Base-by-base conservation (phyloP, 352 stramenopile species). In the Phytophthora rubi region DNA sequence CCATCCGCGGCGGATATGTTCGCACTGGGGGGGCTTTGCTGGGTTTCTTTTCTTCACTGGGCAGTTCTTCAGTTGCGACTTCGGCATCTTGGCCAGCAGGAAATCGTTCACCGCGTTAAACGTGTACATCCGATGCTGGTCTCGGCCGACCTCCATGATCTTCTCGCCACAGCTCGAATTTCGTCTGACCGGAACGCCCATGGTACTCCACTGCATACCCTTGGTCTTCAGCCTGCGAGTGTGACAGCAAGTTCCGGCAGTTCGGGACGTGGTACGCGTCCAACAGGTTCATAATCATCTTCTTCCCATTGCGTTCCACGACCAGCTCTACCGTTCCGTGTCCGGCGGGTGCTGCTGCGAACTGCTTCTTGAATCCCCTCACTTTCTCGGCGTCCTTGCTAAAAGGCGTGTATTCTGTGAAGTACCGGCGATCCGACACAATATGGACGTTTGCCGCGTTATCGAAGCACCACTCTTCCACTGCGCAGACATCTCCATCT, bases 391-490 rank as follows among this genome's bases (percentile, higher is more conserved):
- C 44, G 5, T 69, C 44, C 3, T 51, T 30, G 16, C 35, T 15
- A 12, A 62, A 62, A 2, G 32, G n/a, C 10, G 15, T 42, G 33
- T 57, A 69, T 1, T 44, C n/a, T 10, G n/a, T 62, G 10, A 62
- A 62, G 53, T 62, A 21, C 18, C 18, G 18, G 18, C 18, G 18
- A 21, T 21, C 18, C 18, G 18, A 21, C 18, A 21, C 18, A 69
- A 54, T 12, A 30, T 68, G 60, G 2, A 60, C 52, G 28, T 68
- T 68, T 33, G 52, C 21, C 37, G 52, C 52, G 15, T 68, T 68
- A n/a, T 61, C 60, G 13, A 68, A 68, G 44, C 60, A 68, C 60
- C 60, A 68, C 30, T 61, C 51, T 26, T 39, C 61, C 12, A 30
- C 13, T 7, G 32, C 18, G 26, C 53, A 48, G 18, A 32, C 32